Evolutionary conservation across 2,329 filamentous ascomycete genomes (phyloP).

Genomic region (Xylaria arbuscula): DNA sequence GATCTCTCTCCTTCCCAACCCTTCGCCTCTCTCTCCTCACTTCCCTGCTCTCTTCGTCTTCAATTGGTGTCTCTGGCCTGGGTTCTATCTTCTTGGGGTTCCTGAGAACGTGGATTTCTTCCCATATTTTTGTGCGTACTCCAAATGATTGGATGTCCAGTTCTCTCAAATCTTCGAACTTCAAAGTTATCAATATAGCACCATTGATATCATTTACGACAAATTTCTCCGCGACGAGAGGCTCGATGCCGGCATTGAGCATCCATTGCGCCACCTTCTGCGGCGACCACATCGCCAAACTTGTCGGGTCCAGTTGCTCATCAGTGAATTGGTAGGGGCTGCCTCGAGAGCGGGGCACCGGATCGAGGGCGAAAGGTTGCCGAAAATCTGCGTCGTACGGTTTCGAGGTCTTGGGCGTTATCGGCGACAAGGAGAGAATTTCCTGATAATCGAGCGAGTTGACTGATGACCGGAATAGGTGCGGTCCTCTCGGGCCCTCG

Average conservation of each 20-base stretch:
- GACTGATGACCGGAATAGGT: slow-evolving; percentile 81
- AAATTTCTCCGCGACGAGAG: slow-evolving; percentile 82
- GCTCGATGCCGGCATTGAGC: slow-evolving; percentile 83
- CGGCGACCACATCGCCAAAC: slow-evolving; percentile 75
- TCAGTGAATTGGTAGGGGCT: slow-evolving; percentile 65
- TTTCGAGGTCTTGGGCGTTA: slow-evolving; percentile 72
- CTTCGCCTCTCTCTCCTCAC: slow-evolving; percentile 59
- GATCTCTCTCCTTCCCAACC: slow-evolving; percentile 49
- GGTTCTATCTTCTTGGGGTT: slow-evolving; percentile 64
- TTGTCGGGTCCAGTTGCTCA: slow-evolving; percentile 67
- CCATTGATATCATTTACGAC: slow-evolving; percentile 93
- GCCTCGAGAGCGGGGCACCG: slow-evolving; percentile 53
- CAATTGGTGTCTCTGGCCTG: slow-evolving; percentile 68
- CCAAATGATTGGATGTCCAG: slow-evolving; percentile 85
- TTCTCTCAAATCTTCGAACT: slow-evolving; percentile 88
- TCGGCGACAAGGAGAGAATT: slow-evolving; percentile 76
- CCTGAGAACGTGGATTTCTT: slow-evolving; percentile 77
- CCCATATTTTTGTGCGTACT: slow-evolving; percentile 82
- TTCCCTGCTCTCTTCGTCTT: slow-evolving; percentile 66
- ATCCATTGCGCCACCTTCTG: slow-evolving; percentile 87
- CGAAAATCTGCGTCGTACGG: slow-evolving; percentile 52
- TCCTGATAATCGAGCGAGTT: slow-evolving; percentile 61
- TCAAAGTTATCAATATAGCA: slow-evolving; percentile 85
- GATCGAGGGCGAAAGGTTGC: slow-evolving; percentile 53
- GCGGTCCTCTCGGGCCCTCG: slow-evolving; percentile 84